Evolutionary conservation across 2,329 filamentous ascomycete species (phyloP), one percentile per base, ranked within the genome.

Genomic region (Aureobasidium sp.): DNA sequence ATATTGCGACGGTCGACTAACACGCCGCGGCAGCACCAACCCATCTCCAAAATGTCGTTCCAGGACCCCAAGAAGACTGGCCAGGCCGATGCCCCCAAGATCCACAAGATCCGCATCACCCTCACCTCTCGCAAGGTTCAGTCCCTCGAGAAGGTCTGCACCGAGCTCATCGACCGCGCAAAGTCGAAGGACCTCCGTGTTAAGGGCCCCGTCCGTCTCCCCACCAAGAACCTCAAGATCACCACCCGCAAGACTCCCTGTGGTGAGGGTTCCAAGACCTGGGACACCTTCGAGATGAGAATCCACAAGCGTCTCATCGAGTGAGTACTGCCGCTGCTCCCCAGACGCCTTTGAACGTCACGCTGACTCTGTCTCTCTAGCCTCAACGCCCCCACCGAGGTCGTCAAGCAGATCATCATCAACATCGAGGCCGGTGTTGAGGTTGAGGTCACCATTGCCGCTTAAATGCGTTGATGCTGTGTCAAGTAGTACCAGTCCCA

Each of bases 201-300:
- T 83, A 97, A 97, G 89, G 93, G 94, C 75, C 91, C 93, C 77
- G 93, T 97, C 80, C 91, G 93, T 76, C 89, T 97, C 74, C 91
- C 94, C 73, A 97, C 92, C 83, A 96, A 97, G 88, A 90, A 86
- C 78, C 86, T 97, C 75, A 91, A 94, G 85, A 86, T 96, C 84
- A 91, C 90, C 78, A 96, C 94, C 84, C 89, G 94, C 76, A 99
- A 99, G 89, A 97, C 94, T 69, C 94, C 94, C 78, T 94, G 90
- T 82, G 94, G 94, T 89, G 94, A 99, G 87, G 94, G 94, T 82
- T 95, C 89, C 81, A 99, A 99, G 91, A 99, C 94, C 76, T 99
- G 94, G 94, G 94, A 97, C 79, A 87, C 85, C 79, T 99, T 84
- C 81, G 93, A 99, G 88, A 95, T 99, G 91, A 89, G 93, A 82